Evolutionary conservation across 2,329 filamentous ascomycete species (phyloP), one percentile per base, ranked within the genome.

Genomic region (Gaeumannomyces sp.): DNA sequence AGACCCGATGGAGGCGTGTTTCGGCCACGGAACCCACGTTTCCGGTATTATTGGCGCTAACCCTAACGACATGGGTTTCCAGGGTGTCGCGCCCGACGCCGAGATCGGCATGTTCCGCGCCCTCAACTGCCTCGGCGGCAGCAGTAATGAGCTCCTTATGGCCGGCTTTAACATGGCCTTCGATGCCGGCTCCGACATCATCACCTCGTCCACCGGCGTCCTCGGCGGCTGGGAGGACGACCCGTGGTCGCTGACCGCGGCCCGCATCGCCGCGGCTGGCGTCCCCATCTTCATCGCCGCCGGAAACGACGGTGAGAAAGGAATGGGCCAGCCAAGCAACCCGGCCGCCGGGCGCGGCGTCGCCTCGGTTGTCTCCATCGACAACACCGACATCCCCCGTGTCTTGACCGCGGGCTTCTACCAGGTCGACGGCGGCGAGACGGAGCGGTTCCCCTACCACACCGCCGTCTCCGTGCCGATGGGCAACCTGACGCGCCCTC

Each of bases 31-130:
- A 3, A 81, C 80, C 0, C 78, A 80, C 65, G 76, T 80, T 31
- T 74, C 79, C 11, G 80, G 80, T 56, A 80, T 80, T 64, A 77
- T 83, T 62, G 79, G 76, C 56, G 80, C 80, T 14, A 76, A 78
- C 66, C 70, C 70, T 0, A 73, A 74, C 53, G 73, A 75, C 38
- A 77, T 79, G 25, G 60, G 60, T 13, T 61, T 61, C 67, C 74
- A 74, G 27, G 79, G 78, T 57, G 78, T 76, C 13, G 77, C 77
- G 0, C 79, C 77, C 0, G 75, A 75, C 62, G 78, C 76, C 5
- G 76, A 73, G 7, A 69, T 81, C 7, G 78, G 76, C 27, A 73
- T 74, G 63, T 80, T 79, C 70, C 73, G 75, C 61, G 75, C 77
- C 27, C 74, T 76, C 64, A 73, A 73, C 45, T 79, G 78, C 67